Conservation (phyloP, 257 asterid genomes). For the Anisodus acutangulus region DNA sequence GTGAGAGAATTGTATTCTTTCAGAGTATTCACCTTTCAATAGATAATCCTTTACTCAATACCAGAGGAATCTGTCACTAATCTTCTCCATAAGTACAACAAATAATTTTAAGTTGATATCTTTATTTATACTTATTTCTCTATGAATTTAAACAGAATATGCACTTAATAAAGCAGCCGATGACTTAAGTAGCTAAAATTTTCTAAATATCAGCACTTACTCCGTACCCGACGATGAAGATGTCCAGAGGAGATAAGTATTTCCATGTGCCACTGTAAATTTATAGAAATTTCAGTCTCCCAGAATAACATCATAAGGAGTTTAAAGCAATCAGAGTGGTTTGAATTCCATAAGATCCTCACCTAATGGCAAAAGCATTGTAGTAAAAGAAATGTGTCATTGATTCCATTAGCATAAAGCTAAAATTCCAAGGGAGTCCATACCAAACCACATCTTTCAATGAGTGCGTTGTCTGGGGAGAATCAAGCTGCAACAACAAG, state of each 20-base stretch:
- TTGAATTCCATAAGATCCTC: slow-evolving; percentile 41
- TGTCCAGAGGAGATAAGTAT: slow-evolving; percentile 80
- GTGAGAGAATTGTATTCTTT: not conserved
- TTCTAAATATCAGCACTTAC: slow-evolving; percentile 53
- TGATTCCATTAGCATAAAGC: slow-evolving; percentile 80
- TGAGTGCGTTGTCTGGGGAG: slow-evolving; percentile 71
- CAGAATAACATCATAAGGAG: slow-evolving; percentile 16
- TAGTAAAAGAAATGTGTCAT: slow-evolving; percentile 85
- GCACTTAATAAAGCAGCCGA: slow-evolving; percentile 17
- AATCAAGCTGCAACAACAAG: slow-evolving; percentile 66
- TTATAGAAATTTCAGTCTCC: slow-evolving; percentile 34
- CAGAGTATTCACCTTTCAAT: slow-evolving; percentile 2
- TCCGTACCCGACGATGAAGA: slow-evolving; percentile 93
- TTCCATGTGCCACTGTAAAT: slow-evolving; percentile 82
- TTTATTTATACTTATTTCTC: not conserved
- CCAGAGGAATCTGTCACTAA: slow-evolving; percentile 11
- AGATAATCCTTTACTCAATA: not conserved
- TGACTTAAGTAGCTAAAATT: slow-evolving; percentile 24
- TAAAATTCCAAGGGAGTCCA: slow-evolving; percentile 79
- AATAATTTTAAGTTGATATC: not conserved
- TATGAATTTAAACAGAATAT: slow-evolving; percentile 10
- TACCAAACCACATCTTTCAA: slow-evolving; percentile 65
- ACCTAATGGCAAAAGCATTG: slow-evolving; percentile 94
- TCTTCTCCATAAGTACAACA: not conserved
- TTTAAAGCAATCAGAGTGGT: slow-evolving; percentile 19